Percentiles rank a stretch among this genome's conserved stretches.
These are phyloP conservation scores for Hamigera avellanea DNA, from an alignment of 495 filamentous ascomycete genomes.

Conservation along the genomic window DNA sequence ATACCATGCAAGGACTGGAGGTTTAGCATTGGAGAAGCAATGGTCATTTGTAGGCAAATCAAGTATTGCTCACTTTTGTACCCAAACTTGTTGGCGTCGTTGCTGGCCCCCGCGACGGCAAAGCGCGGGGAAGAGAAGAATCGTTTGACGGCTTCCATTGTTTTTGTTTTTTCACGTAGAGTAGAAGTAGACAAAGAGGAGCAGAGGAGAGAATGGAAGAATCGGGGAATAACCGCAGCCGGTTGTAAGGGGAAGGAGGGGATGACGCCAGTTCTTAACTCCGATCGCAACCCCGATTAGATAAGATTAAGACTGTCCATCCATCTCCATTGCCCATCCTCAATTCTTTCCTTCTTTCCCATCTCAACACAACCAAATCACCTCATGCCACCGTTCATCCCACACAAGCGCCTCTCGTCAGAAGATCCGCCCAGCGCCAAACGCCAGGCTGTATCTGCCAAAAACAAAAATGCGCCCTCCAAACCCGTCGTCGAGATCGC, in stretches of 20 bases:
- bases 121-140: slow-evolving; percentile 81
- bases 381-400: slow-evolving; percentile 41
- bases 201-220: too few species aligned
- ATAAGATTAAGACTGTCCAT: slow-evolving; percentile 2
- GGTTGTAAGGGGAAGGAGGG: too few species aligned
- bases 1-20: slow-evolving; percentile 81
- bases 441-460: slow-evolving; percentile 36
- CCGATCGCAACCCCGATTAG: neutral
- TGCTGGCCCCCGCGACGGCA: slow-evolving; percentile 85
- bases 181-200: neutral
- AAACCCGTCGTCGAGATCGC: slow-evolving; percentile 15
- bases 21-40: slow-evolving; percentile 2
- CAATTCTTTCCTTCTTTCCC: neutral
- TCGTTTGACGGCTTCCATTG: slow-evolving; percentile 45
- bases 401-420: slow-evolving; percentile 34
- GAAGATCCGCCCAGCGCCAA: slow-evolving; percentile 60
- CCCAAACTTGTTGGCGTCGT: slow-evolving; percentile 76
- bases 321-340: neutral
- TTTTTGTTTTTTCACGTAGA: slow-evolving; percentile 2
- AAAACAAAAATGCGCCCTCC: slow-evolving; percentile 20
- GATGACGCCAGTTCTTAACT: too few species aligned
- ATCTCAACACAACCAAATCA: neutral
- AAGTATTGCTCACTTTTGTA: slow-evolving; percentile 54
- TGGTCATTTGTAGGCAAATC: neutral
- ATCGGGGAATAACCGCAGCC: too few species aligned